Evolutionary conservation across 345 rosid genomes (phyloP), one percentile per base, ranked within the genome.

Genomic region (Rhodamnia argentea): DNA sequence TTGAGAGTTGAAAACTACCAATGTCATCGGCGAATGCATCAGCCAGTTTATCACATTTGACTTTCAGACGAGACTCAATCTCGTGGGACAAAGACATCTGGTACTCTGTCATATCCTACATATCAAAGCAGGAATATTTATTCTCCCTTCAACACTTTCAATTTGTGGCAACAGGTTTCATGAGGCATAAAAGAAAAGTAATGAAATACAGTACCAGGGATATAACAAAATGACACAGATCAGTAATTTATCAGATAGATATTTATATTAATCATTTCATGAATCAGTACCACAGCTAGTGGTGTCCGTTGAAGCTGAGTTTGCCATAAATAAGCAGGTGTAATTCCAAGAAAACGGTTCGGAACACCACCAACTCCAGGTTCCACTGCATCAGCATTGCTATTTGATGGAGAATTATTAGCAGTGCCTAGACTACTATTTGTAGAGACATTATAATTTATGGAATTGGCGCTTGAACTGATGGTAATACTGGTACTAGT

Each of bases 321-420:
- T 92, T 94, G 94, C 92, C 98, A 94, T 82, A 97, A 89, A 91
- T 96, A 96, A 82, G 94, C 90, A 83, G 98, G 97, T 59, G 99
- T 95, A 83, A 96, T 92, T 84, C 99, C 99, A 84, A 97, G 95
- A 90, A 94, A 97, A 47, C 98, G 95, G 91, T 96, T 94, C 13
- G 98, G 95, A 83, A 94, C 96, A 88, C 99, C 99, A 88, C 99
- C 99, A 86, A 95, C 96, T 74, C 94, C 97, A 75, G 93, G 92
- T 78, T 96, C 98, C 26, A 75, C 88, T 2, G 83, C 86, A 88
- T 97, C 99, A 89, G 86, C 56, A 89, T 91, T 89, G 85, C 70
- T 88, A 82, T 88, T 86, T 83, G 86, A 84, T 22, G 62, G 78
- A 52, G 90, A 87, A 87, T 84, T 88, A 88, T 85, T 91, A 59